Conservation (phyloP, 2,329 filamentous ascomycete genomes). For the Trichoderma atrobrunneum region DNA sequence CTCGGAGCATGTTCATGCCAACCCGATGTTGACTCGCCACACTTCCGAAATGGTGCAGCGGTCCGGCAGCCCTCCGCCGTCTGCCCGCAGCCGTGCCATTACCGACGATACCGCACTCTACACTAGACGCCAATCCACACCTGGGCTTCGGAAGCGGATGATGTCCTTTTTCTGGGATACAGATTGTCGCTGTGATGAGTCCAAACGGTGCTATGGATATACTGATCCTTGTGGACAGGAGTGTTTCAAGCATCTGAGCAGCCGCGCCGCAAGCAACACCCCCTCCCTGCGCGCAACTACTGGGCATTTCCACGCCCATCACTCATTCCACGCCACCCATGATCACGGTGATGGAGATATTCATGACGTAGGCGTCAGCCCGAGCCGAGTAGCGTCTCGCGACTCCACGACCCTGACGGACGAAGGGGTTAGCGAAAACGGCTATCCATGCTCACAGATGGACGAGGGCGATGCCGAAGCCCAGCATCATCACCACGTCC, state of each 20-base stretch:
- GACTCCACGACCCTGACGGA: conserved; percentile 32
- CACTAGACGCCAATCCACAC: conserved; percentile 53
- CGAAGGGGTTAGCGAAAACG: conserved; percentile 24
- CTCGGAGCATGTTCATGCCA: conserved; percentile 26
- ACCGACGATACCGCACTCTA: conserved; percentile 28
- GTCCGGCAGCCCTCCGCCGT: conserved; percentile 25
- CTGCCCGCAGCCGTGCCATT: conserved; percentile 27
- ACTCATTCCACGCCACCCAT: conserved; percentile 26
- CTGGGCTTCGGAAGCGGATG: conserved; percentile 53
- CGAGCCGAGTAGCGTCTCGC: conserved; percentile 40
- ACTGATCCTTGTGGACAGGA: conserved; percentile 64
- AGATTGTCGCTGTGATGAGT: conserved; percentile 60
- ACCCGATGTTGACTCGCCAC: conserved; percentile 30
- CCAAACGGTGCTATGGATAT: conserved; percentile 61
- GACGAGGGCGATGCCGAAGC: conserved; percentile 46
- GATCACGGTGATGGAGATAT: conserved; percentile 29
- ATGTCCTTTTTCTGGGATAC: conserved; percentile 65
- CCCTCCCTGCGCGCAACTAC: conserved; percentile 44
- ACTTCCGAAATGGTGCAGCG: conserved; percentile 28
- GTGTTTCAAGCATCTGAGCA: conserved; percentile 58
- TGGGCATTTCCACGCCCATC: conserved; percentile 32
- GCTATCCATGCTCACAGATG: conserved; percentile 28
- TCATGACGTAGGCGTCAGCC: conserved; percentile 32
- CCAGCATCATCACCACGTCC: conserved; percentile 88
- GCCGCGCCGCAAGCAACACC: conserved; percentile 34